These are phyloP conservation scores for Eimeria praecox DNA, from an alignment of 169 alveolate species.

Conservation along the genomic window DNA sequence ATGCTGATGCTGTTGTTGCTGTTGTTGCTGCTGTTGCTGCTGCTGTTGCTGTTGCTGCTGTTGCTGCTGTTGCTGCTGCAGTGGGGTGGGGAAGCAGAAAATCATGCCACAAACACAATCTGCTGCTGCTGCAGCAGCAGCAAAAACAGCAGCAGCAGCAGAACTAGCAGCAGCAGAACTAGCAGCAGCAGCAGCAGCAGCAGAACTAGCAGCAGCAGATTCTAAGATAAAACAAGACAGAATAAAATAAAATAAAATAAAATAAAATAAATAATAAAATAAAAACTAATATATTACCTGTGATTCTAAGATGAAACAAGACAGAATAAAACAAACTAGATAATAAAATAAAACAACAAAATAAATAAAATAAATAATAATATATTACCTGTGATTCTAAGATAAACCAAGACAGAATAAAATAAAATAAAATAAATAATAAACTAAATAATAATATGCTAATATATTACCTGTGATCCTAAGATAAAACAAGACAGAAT, in stretches of 20 bases:
- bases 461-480: neutral
- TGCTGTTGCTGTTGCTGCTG: conserved; percentile 78
- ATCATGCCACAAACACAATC: neutral
- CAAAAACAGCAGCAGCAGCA: neutral
- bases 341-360: no score
- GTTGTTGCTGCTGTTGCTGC: conserved; percentile 1
- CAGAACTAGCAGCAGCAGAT: neutral
- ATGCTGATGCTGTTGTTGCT: conserved; percentile 1
- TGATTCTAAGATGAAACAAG: no score
- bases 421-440: no score
- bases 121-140: neutral
- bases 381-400: no score
- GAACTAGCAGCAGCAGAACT: neutral
- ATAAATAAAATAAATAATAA: no score
- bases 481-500: no score
- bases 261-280: no score
- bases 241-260: no score
- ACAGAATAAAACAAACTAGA: no score
- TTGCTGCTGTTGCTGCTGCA: conserved; percentile 89
- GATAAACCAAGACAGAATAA: no score
- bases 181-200: conserved; percentile 27
- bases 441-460: no score
- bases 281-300: neutral
- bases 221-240: neutral
- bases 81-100: conserved; percentile 87